A percentile compares a stretch with the other conserved stretches of the same genome.
Evolutionary conservation across 208 protist species (phyloP).

Genomic region (Leishmania aethiopica): DNA sequence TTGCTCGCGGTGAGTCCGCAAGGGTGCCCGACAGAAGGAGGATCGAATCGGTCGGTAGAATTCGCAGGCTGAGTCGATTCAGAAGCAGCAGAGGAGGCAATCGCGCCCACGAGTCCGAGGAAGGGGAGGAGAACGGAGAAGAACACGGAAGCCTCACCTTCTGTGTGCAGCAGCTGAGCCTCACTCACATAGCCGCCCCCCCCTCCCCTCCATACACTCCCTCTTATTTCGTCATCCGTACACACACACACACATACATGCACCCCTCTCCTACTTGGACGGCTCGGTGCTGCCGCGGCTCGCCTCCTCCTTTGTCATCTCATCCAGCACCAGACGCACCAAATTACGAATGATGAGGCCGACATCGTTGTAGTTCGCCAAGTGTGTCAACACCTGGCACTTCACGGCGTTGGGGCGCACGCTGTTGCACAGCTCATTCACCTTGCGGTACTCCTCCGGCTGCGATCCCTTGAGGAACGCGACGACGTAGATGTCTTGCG

Average conservation of each 20-base stretch:
- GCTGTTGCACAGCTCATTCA: conserved; percentile 73
- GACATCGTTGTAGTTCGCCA: conserved; percentile 86
- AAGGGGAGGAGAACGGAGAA: neutral
- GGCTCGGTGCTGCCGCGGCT: neutral
- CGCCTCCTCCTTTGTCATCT: conserved; percentile 48
- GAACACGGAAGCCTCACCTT: neutral
- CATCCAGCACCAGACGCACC: conserved; percentile 70
- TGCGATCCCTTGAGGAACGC: conserved; percentile 80
- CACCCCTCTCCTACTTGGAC: neutral
- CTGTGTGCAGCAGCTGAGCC: neutral
- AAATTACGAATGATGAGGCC: conserved; percentile 86
- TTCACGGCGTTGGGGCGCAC: conserved; percentile 64
- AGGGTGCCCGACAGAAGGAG: too few species aligned
- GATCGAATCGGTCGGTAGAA: neutral
- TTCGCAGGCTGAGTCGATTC: neutral
- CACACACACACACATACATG: neutral
- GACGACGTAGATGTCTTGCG: conserved; percentile 80
- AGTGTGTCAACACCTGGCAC: conserved; percentile 77
- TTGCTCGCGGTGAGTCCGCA: neutral
- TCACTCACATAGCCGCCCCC: neutral
- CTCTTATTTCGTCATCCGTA: neutral
- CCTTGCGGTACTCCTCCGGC: conserved; percentile 81
- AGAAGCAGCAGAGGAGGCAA: neutral
- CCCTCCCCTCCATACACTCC: too few species aligned
- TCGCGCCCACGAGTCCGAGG: neutral